A percentile compares a stretch with the other conserved stretches of the same genome.
Conservation (phyloP, 176 grass and related monocot species). For the Paspalum vaginatum region DNA sequence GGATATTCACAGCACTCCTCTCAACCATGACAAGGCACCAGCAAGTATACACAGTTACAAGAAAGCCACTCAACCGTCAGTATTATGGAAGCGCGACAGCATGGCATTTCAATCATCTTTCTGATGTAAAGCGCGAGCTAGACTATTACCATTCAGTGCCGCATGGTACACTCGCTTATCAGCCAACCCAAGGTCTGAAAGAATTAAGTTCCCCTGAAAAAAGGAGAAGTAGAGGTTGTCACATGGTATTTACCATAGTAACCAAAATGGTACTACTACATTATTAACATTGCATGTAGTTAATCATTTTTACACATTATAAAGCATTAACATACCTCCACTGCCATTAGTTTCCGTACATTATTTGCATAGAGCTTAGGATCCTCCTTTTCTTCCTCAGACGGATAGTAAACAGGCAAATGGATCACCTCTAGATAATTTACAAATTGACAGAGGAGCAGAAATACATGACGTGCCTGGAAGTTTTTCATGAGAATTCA, state of each 20-base stretch:
- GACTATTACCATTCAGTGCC: conserved; percentile 94
- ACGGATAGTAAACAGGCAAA: conserved; percentile 85
- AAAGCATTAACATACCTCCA: conserved; percentile 57
- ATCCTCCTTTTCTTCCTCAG: conserved; percentile 88
- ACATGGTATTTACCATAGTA: not conserved
- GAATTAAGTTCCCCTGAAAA: conserved; percentile 74
- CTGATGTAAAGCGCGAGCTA: conserved; percentile 83
- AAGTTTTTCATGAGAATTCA: conserved; percentile 40
- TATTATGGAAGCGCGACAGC: conserved; percentile 20
- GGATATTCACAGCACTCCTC: conserved; percentile 40
- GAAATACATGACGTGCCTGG: conserved; percentile 80
- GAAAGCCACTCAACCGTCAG: conserved; percentile 45
- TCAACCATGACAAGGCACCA: conserved; percentile 34
- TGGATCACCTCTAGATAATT: conserved; percentile 84
- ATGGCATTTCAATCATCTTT: conserved; percentile 88
- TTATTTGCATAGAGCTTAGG: conserved; percentile 80
- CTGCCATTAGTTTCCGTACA: conserved; percentile 85
- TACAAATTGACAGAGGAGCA: conserved; percentile 91
- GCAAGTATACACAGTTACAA: conserved; percentile 49
- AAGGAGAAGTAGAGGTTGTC: conserved; percentile 2
- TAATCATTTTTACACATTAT: not conserved
- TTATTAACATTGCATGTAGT: not conserved
- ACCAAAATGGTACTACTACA: not conserved
- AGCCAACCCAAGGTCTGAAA: conserved; percentile 85
- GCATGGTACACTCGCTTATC: conserved; percentile 94